phyloP scores from a whole-genome alignment of 2,329 filamentous ascomycete species.

The Graphium sp. region DNA sequence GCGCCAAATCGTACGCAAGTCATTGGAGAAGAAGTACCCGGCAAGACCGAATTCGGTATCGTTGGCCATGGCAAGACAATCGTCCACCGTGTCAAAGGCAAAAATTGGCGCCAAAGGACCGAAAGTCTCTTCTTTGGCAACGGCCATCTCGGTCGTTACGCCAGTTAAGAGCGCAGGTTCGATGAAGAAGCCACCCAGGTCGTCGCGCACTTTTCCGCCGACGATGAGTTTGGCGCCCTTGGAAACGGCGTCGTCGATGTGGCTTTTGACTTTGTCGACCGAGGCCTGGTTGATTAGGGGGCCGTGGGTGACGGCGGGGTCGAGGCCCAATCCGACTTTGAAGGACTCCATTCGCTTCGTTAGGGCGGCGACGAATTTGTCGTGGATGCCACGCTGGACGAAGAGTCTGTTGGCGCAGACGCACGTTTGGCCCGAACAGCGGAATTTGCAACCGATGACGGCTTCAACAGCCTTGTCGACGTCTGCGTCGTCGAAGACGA shows the following conservation, averaged over 20 bases:
- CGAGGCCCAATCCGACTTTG: slow-evolving; percentile 74
- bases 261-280: slow-evolving; percentile 57
- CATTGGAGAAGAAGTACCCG: slow-evolving; percentile 95
- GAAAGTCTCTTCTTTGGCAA: slow-evolving; percentile 93
- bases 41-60: slow-evolving; percentile 89
- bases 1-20: slow-evolving; percentile 56
- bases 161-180: slow-evolving; percentile 67
- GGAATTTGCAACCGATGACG: slow-evolving; percentile 88
- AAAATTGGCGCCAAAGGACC: slow-evolving; percentile 83
- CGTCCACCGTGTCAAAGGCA: slow-evolving; percentile 68
- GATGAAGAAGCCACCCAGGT: slow-evolving; percentile 61
- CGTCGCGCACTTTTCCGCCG: slow-evolving; percentile 61
- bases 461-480: slow-evolving; percentile 82
- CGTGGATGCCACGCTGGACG: slow-evolving; percentile 71
- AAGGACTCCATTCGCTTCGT: slow-evolving; percentile 70
- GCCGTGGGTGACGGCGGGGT: slow-evolving; percentile 65
- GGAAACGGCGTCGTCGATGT: slow-evolving; percentile 66
- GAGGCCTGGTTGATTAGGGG: slow-evolving; percentile 75
- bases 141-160: slow-evolving; percentile 66
- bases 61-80: slow-evolving; percentile 79
- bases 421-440: slow-evolving; percentile 97
- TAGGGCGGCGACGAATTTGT: slow-evolving; percentile 62
- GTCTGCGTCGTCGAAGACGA: slow-evolving; percentile 74
- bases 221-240: slow-evolving; percentile 80
- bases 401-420: slow-evolving; percentile 87